Conservation (phyloP, 805 yeast species). For the Saccharomycopsis malanga region DNA sequence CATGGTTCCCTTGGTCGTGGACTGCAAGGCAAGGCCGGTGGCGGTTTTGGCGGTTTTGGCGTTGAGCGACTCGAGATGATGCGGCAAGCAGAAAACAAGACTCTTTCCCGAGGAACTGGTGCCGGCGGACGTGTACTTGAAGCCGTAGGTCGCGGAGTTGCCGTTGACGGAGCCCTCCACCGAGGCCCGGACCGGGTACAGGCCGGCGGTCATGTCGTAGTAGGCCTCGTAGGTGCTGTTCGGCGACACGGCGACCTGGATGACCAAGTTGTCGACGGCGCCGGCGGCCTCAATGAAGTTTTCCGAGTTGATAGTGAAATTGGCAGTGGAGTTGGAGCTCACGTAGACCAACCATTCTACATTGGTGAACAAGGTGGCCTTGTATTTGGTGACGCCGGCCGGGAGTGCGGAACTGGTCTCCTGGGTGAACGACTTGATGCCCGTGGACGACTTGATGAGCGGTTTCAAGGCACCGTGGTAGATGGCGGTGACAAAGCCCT, state of each 20-base stretch:
- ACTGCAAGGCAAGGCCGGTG: conserved; percentile 36
- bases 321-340: conserved; percentile 27
- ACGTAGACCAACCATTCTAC: conserved; percentile 65
- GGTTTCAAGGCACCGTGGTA: conserved; percentile 50
- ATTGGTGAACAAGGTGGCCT: conserved; percentile 46
- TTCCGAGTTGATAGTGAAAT: conserved; percentile 29
- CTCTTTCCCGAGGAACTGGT: conserved; percentile 36
- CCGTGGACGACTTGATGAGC: conserved; percentile 53
- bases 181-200: conserved; percentile 44
- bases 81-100: conserved; percentile 62
- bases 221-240: conserved; percentile 26
- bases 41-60: conserved; percentile 26
- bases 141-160: conserved; percentile 34
- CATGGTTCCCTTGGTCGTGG: conserved; percentile 46
- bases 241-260: conserved; percentile 45
- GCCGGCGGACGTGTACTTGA: conserved; percentile 41
- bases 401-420: conserved; percentile 30
- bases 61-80: conserved; percentile 45
- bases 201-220: conserved; percentile 60
- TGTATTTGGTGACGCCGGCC: conserved; percentile 45
- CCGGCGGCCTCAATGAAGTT: conserved; percentile 38
- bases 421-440: conserved; percentile 45
- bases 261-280: conserved; percentile 41
- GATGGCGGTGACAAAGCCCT: conserved; percentile 68
- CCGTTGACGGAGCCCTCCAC: conserved; percentile 36